Evolutionary conservation across 225 moss, liverwort and hornwort species (phyloP), one percentile per base, ranked within the genome.

Genomic region (Marchantia polymorpha): DNA sequence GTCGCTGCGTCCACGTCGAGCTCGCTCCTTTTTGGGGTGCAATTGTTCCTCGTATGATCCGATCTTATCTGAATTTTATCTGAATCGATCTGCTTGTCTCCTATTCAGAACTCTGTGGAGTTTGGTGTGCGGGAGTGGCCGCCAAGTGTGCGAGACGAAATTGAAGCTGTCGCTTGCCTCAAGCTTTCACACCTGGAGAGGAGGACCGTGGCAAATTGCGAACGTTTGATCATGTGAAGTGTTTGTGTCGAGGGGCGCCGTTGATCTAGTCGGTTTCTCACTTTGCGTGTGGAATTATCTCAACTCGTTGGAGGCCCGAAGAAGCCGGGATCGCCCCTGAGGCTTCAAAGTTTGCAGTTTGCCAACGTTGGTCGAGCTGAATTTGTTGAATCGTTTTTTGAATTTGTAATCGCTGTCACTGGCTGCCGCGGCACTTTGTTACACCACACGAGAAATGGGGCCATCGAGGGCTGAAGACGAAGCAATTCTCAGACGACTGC

Each of bases 401-500:
- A 48, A 8, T 1, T 6, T 13, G 10, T 52, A 25, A 10, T 52
- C 9, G 3, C 0, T 72, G 51, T 72, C 31, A 12, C 2, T 2
- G 15, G 53, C 29, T 23, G 8, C 48, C 11, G 52, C 12, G 27
- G 53, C 23, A 6, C 3, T 15, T 56, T 75, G 27, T 7, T 58
- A 30, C 39, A 70, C 31, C 26, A n/a, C 61, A 6, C 16, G 9
- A 39, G 46, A 56, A 17, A 80, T 80, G 73, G 80, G 73, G 47
- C 29, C 56, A 26, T 10, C 48, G 23, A 48, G 48, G 27, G 26
- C 11, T 12, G 80, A 73, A 49, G 80, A 80, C 73, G 61, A 17
- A 14, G 72, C 64, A 48, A 61, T 64, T 61, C 26, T 47, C 59
- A 72, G 80, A 72, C 46, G 80, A 47, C 49, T 80, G 48, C 69